These are phyloP conservation scores for Casuarina glauca DNA, from an alignment of 306 rosid species.

Conservation along the genomic window DNA sequence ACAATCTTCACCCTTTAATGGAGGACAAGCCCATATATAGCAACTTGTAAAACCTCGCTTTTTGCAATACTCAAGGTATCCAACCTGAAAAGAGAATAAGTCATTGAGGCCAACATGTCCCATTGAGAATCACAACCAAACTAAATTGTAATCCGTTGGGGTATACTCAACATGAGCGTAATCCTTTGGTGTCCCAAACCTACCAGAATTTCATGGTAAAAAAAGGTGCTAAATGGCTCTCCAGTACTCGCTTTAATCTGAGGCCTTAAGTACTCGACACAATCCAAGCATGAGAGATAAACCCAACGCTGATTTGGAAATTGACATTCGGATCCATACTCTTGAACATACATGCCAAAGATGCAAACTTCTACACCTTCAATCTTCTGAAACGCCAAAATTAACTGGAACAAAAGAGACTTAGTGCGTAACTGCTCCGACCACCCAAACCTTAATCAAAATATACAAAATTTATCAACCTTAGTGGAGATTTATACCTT, in stretches of 20 bases:
- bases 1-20: constrained; percentile 99
- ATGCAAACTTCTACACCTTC: constrained; percentile 99
- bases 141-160: background rate
- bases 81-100: constrained; percentile 55
- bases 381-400: constrained; percentile 91
- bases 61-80: constrained; percentile 98
- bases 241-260: constrained; percentile 85
- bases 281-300: constrained; percentile 91
- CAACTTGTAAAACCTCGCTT: constrained; percentile 93
- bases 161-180: constrained; percentile 9
- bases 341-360: constrained; percentile 99
- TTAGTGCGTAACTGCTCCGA: background rate
- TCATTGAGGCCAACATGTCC: constrained; percentile 10
- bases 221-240: constrained; percentile 93
- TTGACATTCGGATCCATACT: constrained; percentile 91
- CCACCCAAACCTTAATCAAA: background rate
- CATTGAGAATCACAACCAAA: constrained; percentile 17
- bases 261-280: constrained; percentile 96
- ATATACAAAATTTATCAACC: background rate
- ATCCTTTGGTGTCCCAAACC: constrained; percentile 18
- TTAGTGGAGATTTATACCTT: constrained; percentile 52
- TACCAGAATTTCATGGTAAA: constrained; percentile 98
- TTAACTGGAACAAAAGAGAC: constrained; percentile 49
- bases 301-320: constrained; percentile 97
- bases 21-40: constrained; percentile 99